phyloP scores from a whole-genome alignment of 352 stramenopile species.

The Blastocystis sp. region DNA sequence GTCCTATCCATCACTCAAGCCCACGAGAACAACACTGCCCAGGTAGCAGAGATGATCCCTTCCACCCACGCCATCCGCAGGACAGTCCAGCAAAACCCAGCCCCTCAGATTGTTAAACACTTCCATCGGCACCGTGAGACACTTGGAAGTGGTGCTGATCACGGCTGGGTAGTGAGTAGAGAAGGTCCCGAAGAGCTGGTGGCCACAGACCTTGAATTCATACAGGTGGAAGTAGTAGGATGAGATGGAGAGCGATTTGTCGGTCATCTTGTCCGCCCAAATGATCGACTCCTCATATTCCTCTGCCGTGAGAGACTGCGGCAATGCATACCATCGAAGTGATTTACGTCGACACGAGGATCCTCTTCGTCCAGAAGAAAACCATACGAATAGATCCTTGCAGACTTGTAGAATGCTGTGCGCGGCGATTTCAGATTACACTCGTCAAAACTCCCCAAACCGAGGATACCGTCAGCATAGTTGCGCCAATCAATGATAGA shows the following conservation, averaged over 20 bases:
- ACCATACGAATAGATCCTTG: not conserved
- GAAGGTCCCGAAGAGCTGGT: not conserved
- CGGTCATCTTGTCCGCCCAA: conserved; percentile 29
- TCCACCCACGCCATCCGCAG: not conserved
- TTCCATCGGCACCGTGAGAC: not conserved
- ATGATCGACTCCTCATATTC: not conserved
- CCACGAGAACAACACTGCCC: not conserved
- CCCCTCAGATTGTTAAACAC: not conserved
- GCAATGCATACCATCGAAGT: not conserved
- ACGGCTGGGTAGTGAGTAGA: not conserved
- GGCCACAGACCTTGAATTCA: not conserved
- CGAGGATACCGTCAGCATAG: conserved; percentile 3
- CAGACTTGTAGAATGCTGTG: not conserved
- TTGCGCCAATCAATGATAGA: not conserved
- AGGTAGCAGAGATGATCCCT: not conserved
- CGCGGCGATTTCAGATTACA: not conserved
- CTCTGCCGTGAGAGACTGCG: not conserved
- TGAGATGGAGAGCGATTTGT: not conserved
- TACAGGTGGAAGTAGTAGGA: conserved; percentile 13
- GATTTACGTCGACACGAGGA: conserved; percentile 27
- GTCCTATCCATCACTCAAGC: not conserved
- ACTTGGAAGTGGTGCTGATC: conserved; percentile 7
- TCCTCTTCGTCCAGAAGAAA: not conserved
- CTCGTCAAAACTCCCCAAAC: not conserved
- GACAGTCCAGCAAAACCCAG: conserved; percentile 8